Evolutionary conservation across 1,284 basidiomycete genomes (phyloP).

Genomic region (Fistulina hepatica): DNA sequence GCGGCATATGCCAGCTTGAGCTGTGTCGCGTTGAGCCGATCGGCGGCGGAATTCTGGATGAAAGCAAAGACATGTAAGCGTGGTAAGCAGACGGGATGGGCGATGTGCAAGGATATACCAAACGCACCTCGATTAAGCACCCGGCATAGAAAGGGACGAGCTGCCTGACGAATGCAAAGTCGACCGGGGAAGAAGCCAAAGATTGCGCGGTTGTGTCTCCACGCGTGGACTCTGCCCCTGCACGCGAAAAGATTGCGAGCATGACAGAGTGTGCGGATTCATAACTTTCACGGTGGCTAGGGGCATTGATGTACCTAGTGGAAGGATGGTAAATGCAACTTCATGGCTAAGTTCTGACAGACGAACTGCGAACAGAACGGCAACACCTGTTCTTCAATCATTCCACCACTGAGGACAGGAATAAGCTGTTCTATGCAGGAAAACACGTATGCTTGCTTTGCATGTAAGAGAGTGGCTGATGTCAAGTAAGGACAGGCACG

Average conservation of each 20-base stretch:
- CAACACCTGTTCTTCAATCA: constrained; percentile 40
- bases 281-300: constrained; percentile 53
- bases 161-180: constrained; percentile 28
- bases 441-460: constrained; percentile 51
- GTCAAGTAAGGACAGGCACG: neutral
- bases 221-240: neutral
- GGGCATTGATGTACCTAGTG: constrained; percentile 41
- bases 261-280: constrained; percentile 71
- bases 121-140: constrained; percentile 52
- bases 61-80: constrained; percentile 1
- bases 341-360: neutral
- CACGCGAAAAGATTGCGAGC: constrained; percentile 50
- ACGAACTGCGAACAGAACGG: constrained; percentile 46
- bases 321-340: neutral
- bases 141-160: constrained; percentile 58
- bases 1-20: constrained; percentile 56
- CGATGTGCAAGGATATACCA: constrained; percentile 5
- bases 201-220: too few species aligned
- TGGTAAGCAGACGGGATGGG: constrained; percentile 4
- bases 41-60: constrained; percentile 51
- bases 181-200: too few species aligned
- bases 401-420: constrained; percentile 38
- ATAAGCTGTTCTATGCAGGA: constrained; percentile 63
- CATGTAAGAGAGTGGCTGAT: neutral
- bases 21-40: constrained; percentile 45